These are phyloP conservation scores for Talaromyces sp. DNA, from an alignment of 2,329 filamentous ascomycete species.

Conservation along the genomic window DNA sequence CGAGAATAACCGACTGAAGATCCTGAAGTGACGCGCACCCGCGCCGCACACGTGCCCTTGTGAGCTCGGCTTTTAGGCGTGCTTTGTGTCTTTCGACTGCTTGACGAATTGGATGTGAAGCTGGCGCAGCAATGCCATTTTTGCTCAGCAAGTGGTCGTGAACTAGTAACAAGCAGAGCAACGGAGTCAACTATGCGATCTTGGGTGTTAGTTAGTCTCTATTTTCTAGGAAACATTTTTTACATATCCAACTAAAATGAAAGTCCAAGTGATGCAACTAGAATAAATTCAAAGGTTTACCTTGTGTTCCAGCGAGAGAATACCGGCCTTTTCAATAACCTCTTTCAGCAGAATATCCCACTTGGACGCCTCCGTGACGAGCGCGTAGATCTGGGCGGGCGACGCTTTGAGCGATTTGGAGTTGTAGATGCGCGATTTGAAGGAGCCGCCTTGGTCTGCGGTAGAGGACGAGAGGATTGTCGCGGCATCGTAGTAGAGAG, in stretches of 20 bases:
- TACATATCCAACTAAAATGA: no score
- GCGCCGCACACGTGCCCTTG: constrained; percentile 68
- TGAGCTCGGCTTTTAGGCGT: constrained; percentile 76
- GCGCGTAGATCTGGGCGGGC: constrained; percentile 77
- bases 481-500: constrained; percentile 89
- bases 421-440: constrained; percentile 79
- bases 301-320: constrained; percentile 79
- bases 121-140: constrained; percentile 74
- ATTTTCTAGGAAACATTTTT: not conserved
- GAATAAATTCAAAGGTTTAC: constrained; percentile 45
- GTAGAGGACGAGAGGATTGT: constrained; percentile 62
- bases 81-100: constrained; percentile 77
- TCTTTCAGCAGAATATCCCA: constrained; percentile 84
- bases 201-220: constrained; percentile 31
- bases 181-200: constrained; percentile 65
- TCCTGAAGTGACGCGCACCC: constrained; percentile 65
- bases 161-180: constrained; percentile 73
- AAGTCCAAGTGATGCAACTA: not conserved
- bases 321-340: constrained; percentile 74
- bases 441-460: constrained; percentile 62
- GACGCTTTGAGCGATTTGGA: constrained; percentile 71
- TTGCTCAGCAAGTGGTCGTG: constrained; percentile 84
- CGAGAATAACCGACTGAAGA: constrained; percentile 43
- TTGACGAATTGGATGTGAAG: constrained; percentile 70
- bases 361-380: constrained; percentile 82